A percentile compares a stretch with the other conserved stretches of the same genome.
Evolutionary conservation across 1,284 basidiomycete species (phyloP).

Genomic region (Moesziomyces sp.): DNA sequence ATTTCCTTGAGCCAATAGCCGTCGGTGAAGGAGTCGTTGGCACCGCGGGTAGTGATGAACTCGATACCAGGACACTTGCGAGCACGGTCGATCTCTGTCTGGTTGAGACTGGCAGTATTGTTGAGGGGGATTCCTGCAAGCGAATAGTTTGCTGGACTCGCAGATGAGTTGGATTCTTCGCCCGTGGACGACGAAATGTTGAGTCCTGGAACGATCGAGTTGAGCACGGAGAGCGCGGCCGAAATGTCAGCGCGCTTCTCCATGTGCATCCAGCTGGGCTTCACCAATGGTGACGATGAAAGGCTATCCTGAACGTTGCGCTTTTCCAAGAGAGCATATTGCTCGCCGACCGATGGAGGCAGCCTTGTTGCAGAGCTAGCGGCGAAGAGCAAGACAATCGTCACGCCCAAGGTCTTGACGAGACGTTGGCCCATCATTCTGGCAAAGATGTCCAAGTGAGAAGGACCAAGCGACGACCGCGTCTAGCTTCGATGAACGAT

Average conservation of each 20-base stretch:
- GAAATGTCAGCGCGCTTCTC: conserved; percentile 20
- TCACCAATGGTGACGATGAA: conserved; percentile 14
- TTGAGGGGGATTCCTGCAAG: conserved; percentile 19
- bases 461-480: background rate
- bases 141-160: conserved; percentile 16
- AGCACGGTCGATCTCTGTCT: conserved; percentile 21
- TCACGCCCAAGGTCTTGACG: conserved; percentile 8
- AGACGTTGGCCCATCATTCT: conserved; percentile 20
- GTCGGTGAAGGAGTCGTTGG: conserved; percentile 24
- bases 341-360: conserved; percentile 9
- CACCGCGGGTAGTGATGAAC: conserved; percentile 33
- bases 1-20: conserved; percentile 33
- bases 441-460: background rate
- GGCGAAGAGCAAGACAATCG: conserved; percentile 7
- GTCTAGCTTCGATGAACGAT: too few relatives aligned
- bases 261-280: conserved; percentile 24
- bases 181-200: conserved; percentile 11
- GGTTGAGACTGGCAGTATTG: conserved; percentile 34
- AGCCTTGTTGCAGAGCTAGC: conserved; percentile 9
- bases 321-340: conserved; percentile 11
- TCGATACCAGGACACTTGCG: conserved; percentile 22
- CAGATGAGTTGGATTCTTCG: conserved; percentile 3
- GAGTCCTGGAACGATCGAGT: conserved; percentile 28
- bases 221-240: conserved; percentile 5
- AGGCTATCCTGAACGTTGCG: conserved; percentile 7